Conservation (phyloP, 2,329 filamentous ascomycete species). For the Colletotrichum filicis region DNA sequence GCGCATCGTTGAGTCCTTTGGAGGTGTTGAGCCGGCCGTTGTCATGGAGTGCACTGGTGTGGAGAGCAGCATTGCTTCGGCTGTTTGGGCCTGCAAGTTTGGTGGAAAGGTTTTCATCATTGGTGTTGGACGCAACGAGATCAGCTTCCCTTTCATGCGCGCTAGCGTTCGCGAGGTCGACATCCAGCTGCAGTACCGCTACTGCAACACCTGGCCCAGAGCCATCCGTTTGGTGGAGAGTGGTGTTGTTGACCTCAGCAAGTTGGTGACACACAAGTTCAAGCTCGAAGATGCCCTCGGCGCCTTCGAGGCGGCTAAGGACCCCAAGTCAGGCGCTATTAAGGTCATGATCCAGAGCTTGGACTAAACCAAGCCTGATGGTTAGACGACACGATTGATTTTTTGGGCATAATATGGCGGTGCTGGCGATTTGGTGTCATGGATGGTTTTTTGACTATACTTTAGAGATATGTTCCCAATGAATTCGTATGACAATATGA, state of each 20-base stretch:
- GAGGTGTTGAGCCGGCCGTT: conserved; percentile 82
- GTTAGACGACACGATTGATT: conserved; percentile 19
- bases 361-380: conserved; percentile 49
- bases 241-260: conserved; percentile 83
- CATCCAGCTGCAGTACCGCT: conserved; percentile 96
- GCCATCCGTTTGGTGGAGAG: conserved; percentile 89
- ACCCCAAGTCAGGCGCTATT: conserved; percentile 94
- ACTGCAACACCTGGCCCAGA: conserved; percentile 94
- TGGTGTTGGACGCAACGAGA: conserved; percentile 94
- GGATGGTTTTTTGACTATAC: conserved; percentile 18
- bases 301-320: conserved; percentile 88
- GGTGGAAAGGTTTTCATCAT: conserved; percentile 98
- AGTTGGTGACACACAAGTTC: conserved; percentile 90
- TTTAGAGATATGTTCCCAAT: conserved; percentile 25
- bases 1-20: conserved; percentile 75
- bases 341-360: conserved; percentile 93
- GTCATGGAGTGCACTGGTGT: conserved; percentile 95
- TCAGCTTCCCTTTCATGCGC: conserved; percentile 95
- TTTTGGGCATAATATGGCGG: conserved; percentile 30
- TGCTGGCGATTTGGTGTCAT: conserved; percentile 35
- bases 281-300: conserved; percentile 86
- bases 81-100: conserved; percentile 92
- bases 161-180: conserved; percentile 92
- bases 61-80: conserved; percentile 85
- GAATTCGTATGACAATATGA: background rate